Evolutionary conservation across 805 yeast species (phyloP), one percentile per base, ranked within the genome.

Genomic region (Millerozyma miso): DNA sequence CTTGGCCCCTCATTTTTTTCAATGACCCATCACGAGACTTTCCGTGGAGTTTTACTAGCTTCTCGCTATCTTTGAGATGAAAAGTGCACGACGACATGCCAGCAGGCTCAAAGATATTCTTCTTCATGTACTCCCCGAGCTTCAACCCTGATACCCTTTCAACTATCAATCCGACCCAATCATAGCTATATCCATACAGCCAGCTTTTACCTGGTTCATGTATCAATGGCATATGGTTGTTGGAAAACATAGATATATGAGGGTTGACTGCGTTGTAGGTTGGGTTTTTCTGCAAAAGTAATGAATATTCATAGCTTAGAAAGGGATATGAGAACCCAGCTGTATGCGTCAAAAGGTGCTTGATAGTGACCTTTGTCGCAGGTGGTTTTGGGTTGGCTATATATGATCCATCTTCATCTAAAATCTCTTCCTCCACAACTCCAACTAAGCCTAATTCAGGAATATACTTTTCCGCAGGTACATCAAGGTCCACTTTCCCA

Each of bases 151-250:
- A 46, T 4, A 70, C 48, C 15, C 53, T 58, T 45, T 67, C 63
- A 18, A 70, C 53, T 4, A 69, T 47, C 19, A 63, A 49, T 3
- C 75, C 75, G 4, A 63, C 57, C 67, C 71, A 65, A 46, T 70
- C 75, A 19, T 53, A 50, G 33, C 60, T 57, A 41, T 62, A 63
- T 6, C 75, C 74, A 45, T 70, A 70, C 33, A 47, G 46, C 59
- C 66, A 70, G 16, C 52, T 42, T 1, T 68, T 45, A 2, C 74
- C 75, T 3, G 75, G 75, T 45, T 70, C 74, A 40, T 50, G 47
- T 8, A 56, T 35, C 38, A 61, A 49, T 4, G 66, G 66, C 47
- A 56, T 58, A 31, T 53, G 59, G 7, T 54, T 55, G 3, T 57
- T 53, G 1, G 47, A 42, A 48, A 65, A 65, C 14, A 60, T 49